Percentiles rank a stretch among this genome's conserved stretches.
phyloP scores from a whole-genome alignment of 495 filamentous ascomycete genomes.

The Hamigera avellanea region DNA sequence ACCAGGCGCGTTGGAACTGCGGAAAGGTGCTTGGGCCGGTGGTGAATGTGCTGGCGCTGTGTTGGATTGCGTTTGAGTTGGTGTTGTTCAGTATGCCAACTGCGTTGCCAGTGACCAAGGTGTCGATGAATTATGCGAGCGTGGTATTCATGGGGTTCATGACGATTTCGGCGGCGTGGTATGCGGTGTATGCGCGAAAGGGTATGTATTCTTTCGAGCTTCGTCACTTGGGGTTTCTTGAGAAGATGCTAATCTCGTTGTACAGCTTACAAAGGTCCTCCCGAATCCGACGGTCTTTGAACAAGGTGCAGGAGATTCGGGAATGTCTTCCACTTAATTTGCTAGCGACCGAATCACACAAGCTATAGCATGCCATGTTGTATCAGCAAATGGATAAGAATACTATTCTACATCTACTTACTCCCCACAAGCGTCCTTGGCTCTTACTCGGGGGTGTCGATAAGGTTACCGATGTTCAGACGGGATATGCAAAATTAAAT shows the following conservation, averaged over 20 bases:
- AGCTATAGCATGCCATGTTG: no score
- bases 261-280: conserved; percentile 35
- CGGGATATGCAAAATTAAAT: no score
- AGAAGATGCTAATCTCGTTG: conserved; percentile 2
- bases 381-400: no score
- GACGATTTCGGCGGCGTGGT: conserved; percentile 32
- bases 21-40: conserved; percentile 42
- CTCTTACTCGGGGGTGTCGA: no score
- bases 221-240: conserved; percentile 2
- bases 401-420: no score
- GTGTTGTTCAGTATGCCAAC: conserved; percentile 47
- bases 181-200: conserved; percentile 31
- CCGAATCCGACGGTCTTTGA: conserved; percentile 28
- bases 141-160: conserved; percentile 51
- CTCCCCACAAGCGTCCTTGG: no score
- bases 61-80: conserved; percentile 50
- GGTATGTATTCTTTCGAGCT: conserved; percentile 18
- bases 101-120: conserved; percentile 31
- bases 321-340: no score
- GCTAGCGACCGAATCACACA: no score
- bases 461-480: no score
- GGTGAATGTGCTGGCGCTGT: conserved; percentile 42
- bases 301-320: no score
- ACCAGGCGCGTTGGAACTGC: conserved; percentile 41
- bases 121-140: conserved; percentile 49